Base-by-base conservation (phyloP, 495 filamentous ascomycete genomes). In the Aspergillus bridgeri region DNA sequence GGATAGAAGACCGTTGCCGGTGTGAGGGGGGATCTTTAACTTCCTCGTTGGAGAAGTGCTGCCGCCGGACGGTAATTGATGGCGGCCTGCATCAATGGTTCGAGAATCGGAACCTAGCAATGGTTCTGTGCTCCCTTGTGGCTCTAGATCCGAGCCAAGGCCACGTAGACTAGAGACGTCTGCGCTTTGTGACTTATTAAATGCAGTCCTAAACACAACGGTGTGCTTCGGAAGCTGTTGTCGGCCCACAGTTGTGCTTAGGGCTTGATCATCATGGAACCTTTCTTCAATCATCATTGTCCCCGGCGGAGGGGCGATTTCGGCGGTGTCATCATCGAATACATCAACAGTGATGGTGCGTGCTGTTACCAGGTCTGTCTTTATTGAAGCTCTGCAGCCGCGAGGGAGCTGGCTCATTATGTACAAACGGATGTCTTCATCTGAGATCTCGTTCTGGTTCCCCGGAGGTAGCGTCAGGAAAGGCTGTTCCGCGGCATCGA, bases 261-360 rank as follows among this genome's bases (percentile, higher is more conserved):
- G 58, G 20, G 62, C 66, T 53, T 70, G 58, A 21, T 77, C 70
- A 53, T 80, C 69, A 53, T 77, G 68, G 18, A 79, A 75, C 21
- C 68, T 69, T 69, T 88, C 78, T 62, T 86, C 80, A 27, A 91
- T 66, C 54, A 91, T 75, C 62, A 87, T 86, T 20, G 88, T 82
- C 0, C 86, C 84, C 2, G 84, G 81, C 2, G 88, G 86, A 9
- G 87, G 81, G 8, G 79, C 69, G 23, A 91, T 78, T 17, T 84
- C 80, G 3, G 83, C 75, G 21, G 75, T 75, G 19, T 82, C 75
- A 24, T 83, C 76, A 44, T 89, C 85, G 18, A 76, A 83, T 19
- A 91, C 82, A 55, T 90, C 86, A 4, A 92, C 86, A 0, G 86
- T 89, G 59, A 91, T 86, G 0, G 81, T 90, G 50, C 85, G 85